Conservation (phyloP, 768 basidiomycete genomes). For the Lentinula raphanica region DNA sequence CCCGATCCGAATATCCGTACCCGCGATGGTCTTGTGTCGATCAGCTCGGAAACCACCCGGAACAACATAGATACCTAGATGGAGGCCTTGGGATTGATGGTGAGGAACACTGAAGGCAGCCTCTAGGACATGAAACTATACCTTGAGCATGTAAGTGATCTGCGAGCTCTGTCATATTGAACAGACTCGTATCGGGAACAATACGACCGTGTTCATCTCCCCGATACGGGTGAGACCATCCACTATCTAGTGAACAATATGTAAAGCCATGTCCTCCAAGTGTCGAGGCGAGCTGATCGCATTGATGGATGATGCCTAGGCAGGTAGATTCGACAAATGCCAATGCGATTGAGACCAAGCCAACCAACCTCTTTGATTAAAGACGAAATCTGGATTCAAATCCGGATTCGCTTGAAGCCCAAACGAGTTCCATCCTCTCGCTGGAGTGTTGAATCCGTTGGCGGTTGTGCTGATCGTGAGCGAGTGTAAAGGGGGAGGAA, state of each 20-base stretch:
- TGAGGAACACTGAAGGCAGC: background rate
- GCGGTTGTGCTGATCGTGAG: constrained; percentile 4
- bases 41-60: constrained; percentile 6
- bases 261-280: constrained; percentile 3
- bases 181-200: constrained; percentile 4
- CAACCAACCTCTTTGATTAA: constrained; percentile 1
- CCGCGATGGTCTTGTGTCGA: constrained; percentile 4
- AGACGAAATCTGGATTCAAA: background rate
- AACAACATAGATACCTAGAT: constrained; percentile 8
- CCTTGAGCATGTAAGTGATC: constrained; percentile 7
- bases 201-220: constrained; percentile 9
- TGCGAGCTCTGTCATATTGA: constrained; percentile 2
- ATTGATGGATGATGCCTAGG: constrained; percentile 1
- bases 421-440: constrained; percentile 10
- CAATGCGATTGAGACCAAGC: background rate
- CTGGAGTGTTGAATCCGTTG: constrained; percentile 4
- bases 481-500: constrained; percentile 2
- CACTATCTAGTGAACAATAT: constrained; percentile 9
- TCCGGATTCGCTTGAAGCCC: constrained; percentile 7
- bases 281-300: constrained; percentile 7
- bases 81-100: background rate
- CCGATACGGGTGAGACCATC: constrained; percentile 6
- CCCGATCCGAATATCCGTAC: constrained; percentile 7
- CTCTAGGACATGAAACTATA: background rate
- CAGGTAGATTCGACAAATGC: background rate